Evolutionary conservation across 108 stramenopile species (phyloP), one percentile per base, ranked within the genome.

Genomic region (Discostella stelligeroides): DNA sequence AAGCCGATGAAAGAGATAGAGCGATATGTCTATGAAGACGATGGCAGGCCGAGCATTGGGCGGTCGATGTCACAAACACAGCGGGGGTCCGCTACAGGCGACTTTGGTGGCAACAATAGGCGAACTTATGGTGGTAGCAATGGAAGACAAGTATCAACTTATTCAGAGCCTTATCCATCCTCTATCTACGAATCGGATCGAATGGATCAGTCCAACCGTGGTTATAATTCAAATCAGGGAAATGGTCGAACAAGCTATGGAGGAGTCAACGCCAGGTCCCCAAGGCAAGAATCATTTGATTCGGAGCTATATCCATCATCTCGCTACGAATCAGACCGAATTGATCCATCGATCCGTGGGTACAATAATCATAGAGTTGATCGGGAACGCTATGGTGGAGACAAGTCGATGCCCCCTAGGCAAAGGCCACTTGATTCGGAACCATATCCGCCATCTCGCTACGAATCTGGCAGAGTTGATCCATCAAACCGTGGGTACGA

Each of bases 1-100:
- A 10, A 28, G 15, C 55, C 13, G 29, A 34, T 56, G 55, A 56
- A 56, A 34, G 55, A 56, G 55, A 56, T 56, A 4, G 55, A 56
- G 7, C 55, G 55, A 30, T 56, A 34, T 14, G 28, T 56, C 28
- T 34, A 56, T 28, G 28, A 37, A 12, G 55, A 56, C 17, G 55
- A 56, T 30, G 17, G 29, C 55, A 14, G 2, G 28, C 50, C 50
- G 50, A 21, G 11, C n/a, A 21, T 10, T 51, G 1, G 15, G 14
- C 10, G 10, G 4, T 25, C 17, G 28, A 37, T 30, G 55, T 28
- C 29, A 29, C 55, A 56, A n/a, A n/a, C n/a, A n/a, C n/a, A n/a
- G 55, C 25, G 6, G 28, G 55, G 55, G 34, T 56, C 55, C 28
- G 15, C 29, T 15, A 27, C 15, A 28, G 28, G 28, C 24, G 53